These are phyloP conservation scores for Nakaseomyces uthaithaninus DNA, from an alignment of 1,139 yeast genomes.

Conservation along the genomic window DNA sequence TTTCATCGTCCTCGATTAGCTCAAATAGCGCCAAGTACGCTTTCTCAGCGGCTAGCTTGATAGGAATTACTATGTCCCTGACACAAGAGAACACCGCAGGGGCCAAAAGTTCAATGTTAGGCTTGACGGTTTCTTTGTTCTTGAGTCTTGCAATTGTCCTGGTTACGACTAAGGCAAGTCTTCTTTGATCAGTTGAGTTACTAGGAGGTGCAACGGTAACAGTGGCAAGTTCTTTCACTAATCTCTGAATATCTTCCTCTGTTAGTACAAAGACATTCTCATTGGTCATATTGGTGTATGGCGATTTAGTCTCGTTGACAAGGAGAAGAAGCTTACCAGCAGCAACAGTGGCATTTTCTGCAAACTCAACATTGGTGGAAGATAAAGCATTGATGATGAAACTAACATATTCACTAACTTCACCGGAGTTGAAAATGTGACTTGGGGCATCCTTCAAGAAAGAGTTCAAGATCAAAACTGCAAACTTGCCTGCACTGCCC, in stretches of 20 bases:
- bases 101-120: conserved; percentile 50
- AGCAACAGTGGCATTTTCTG: conserved; percentile 77
- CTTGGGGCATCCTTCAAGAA: conserved; percentile 68
- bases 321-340: conserved; percentile 70
- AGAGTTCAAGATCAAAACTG: conserved; percentile 67
- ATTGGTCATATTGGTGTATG: conserved; percentile 28
- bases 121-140: conserved; percentile 41
- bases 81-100: conserved; percentile 77
- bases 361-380: conserved; percentile 45
- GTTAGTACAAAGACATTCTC: conserved; percentile 35
- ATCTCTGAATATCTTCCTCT: conserved; percentile 33
- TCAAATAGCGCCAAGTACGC: conserved; percentile 69
- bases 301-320: conserved; percentile 39
- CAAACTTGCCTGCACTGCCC: conserved; percentile 47
- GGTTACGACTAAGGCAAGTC: conserved; percentile 67
- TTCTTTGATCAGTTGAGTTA: conserved; percentile 67
- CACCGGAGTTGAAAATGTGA: conserved; percentile 47
- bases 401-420: conserved; percentile 41
- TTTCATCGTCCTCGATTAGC: conserved; percentile 62
- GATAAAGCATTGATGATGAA: conserved; percentile 44
- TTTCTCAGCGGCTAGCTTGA: conserved; percentile 90
- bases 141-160: conserved; percentile 67
- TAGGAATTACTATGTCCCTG: conserved; percentile 79
- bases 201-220: conserved; percentile 47
- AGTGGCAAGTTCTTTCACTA: conserved; percentile 45